Base-by-base conservation (phyloP, 2,329 filamentous ascomycete genomes). In the Ophiostoma triangulosporum region DNA sequence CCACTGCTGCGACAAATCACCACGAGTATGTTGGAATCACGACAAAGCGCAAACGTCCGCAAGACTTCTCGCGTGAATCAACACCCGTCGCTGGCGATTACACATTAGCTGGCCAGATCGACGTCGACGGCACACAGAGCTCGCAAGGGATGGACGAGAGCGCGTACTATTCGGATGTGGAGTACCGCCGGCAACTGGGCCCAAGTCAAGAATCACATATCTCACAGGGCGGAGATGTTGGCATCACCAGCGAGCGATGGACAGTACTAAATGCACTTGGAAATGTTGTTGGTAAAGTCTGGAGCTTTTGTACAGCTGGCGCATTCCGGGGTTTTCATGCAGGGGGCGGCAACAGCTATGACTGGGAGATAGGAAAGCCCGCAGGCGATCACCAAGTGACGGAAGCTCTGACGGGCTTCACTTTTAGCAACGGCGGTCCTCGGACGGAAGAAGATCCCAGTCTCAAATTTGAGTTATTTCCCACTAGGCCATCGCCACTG, bases 261-360 rank as follows among this genome's bases (percentile, higher is more conserved):
- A 55, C 29, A 3, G 76, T 84, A 5, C 70, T 87, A 31, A 76
- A 70, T 38, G 74, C 84, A 0, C 74, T 87, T 7, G 81, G 81
- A 1, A 80, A 75, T 27, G 78, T 86, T 3, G 79, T 86, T 1
- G 86, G 87, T 17, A 91, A 84, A 62, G 81, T 95, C 0, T 89
- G 88, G 77, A 79, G 89, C 60, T 93, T 95, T 62, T 95, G 90
- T 70, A 86, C 73, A 65, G 70, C 72, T 0, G 80, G 76, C 8
- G 79, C 85, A 0, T 94, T 96, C 63, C 77, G 78, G 53, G 90
- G 90, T 0, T 96, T 96, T 65, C 83, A 90, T 57, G 88, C 90
- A 12, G 91, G 90, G 7, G 88, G 85, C 3, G 91, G 90, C 8
- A 74, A 73, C 56, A 81, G 80, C 26, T 95, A 90, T 62, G 70